Base-by-base conservation (phyloP, 495 filamentous ascomycete species). In the Astrothelium subdiscretum region DNA sequence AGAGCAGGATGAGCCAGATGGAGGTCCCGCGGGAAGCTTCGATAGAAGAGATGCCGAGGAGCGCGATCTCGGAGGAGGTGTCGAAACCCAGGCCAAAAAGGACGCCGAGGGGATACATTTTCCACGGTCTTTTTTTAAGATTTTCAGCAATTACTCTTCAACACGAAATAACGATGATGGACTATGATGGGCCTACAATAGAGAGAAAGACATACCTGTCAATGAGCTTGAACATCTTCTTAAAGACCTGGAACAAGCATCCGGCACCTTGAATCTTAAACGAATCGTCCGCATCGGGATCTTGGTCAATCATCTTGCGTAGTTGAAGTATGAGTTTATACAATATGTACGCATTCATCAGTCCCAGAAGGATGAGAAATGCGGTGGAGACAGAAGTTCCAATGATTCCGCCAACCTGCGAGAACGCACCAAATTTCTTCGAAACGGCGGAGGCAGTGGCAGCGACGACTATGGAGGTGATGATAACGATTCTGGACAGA, bases 11-110 rank as follows among this genome's bases (percentile, higher is more conserved):
- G 32, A 97, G 78, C 94, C 94, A 98, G 61, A 97, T 85, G 31
- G 84, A 87, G 18, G 90, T 96, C 22, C 92, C 92, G 68, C 87
- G 80, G 2, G 88, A 85, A 1, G 86, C 91, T 70, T 96, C 84
- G 3, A 98, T 83, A 26, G 86, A 88, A 0, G 91, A 87, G 63
- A 97, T 96, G 0, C 94, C 92, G 3, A 98, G 74, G 2, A 98
- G 77, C 0, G 94, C 94, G 69, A 98, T 88, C 73, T 98, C 94
- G 20, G 88, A 92, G 35, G 89, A 95, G 0, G 94, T 97, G 73
- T 98, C 94, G 72, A 98, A 98, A 1, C 94, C 94, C 11, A 97
- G 78, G 18, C 94, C 94, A 73, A 98, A 98, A 24, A 97, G 71
- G 2, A 96, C 78, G 3, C 92, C 92, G 3, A 97, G 76, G 4